Evolutionary conservation across 129 eudicot genomes (phyloP).

Genomic region (Flaveria bidentis): DNA sequence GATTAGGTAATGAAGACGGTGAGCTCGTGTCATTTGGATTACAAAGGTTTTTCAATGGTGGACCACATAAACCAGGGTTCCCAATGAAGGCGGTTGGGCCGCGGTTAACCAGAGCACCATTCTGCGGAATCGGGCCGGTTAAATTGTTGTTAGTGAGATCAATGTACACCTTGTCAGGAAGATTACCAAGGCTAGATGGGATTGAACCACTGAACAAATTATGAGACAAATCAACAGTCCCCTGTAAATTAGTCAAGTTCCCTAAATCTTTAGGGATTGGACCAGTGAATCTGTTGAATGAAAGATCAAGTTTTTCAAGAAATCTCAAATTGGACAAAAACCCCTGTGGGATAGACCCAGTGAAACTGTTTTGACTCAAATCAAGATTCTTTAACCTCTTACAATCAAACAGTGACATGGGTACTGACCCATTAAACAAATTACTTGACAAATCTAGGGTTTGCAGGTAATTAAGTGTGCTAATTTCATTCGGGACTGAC

Average conservation of each 20-base stretch:
- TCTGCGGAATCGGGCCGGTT: conserved; percentile 90
- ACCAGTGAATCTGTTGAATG: conserved; percentile 60
- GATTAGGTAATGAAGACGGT: conserved; percentile 70
- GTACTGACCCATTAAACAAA: conserved; percentile 85
- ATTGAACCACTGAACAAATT: conserved; percentile 86
- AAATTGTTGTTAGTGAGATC: conserved; percentile 89
- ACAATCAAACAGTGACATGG: conserved; percentile 65
- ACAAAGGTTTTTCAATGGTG: conserved; percentile 84
- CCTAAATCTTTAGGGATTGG: conserved; percentile 81
- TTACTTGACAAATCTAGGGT: conserved; percentile 78
- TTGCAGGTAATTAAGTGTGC: conserved; percentile 69
- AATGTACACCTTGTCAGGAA: conserved; percentile 95
- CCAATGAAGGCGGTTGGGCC: conserved; percentile 99
- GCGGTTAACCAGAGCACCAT: conserved; percentile 87
- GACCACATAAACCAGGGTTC: conserved; percentile 81
- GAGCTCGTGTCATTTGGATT: conserved; percentile 53
- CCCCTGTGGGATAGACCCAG: conserved; percentile 71
- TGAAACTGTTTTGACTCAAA: conserved; percentile 75
- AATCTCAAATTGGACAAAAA: conserved; percentile 62
- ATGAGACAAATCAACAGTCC: conserved; percentile 86
- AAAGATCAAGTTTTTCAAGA: conserved; percentile 75
- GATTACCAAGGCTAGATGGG: conserved; percentile 90
- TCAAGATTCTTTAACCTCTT: conserved; percentile 76
- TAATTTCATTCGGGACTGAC: conserved; percentile 68
- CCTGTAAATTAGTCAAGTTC: conserved; percentile 76